Evolutionary conservation across 495 filamentous ascomycete species (phyloP).

Genomic region (Clavariopsis aquatica): DNA sequence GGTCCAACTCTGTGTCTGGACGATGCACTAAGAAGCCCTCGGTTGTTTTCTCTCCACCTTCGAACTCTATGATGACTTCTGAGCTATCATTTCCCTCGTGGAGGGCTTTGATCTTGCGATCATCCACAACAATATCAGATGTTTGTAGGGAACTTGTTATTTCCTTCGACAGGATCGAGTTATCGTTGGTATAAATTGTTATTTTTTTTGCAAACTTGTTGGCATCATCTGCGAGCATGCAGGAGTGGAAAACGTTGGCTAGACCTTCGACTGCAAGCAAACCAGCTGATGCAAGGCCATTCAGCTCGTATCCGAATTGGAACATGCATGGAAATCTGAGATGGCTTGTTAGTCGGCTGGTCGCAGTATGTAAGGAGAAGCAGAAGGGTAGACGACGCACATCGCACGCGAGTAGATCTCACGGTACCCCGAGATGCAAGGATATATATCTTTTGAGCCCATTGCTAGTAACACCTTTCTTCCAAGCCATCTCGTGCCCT

Average conservation of each 20-base stretch:
- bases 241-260: not conserved
- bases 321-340: slow-evolving; percentile 36
- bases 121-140: not conserved
- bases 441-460: slow-evolving; percentile 28
- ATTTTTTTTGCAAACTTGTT: slow-evolving; percentile 4
- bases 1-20: slow-evolving; percentile 7
- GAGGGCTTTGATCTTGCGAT: slow-evolving; percentile 18
- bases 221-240: slow-evolving; percentile 9
- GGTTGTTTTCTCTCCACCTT: slow-evolving; percentile 8
- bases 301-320: slow-evolving; percentile 27
- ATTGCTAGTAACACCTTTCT: slow-evolving; percentile 32
- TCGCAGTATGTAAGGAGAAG: not conserved
- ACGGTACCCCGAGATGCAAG: slow-evolving; percentile 24
- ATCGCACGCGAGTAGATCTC: slow-evolving; percentile 22
- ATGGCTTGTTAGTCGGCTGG: not conserved
- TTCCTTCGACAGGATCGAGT: slow-evolving; percentile 5
- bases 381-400: slow-evolving; percentile 10
- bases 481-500: slow-evolving; percentile 14
- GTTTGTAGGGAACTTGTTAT: not conserved
- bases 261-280: slow-evolving; percentile 21
- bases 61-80: slow-evolving; percentile 18
- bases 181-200: slow-evolving; percentile 32
- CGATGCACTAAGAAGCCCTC: slow-evolving; percentile 26
- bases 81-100: slow-evolving; percentile 1
- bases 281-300: slow-evolving; percentile 5